phyloP scores from a whole-genome alignment of 306 rosid genomes.

The Cucumis cinereus region DNA sequence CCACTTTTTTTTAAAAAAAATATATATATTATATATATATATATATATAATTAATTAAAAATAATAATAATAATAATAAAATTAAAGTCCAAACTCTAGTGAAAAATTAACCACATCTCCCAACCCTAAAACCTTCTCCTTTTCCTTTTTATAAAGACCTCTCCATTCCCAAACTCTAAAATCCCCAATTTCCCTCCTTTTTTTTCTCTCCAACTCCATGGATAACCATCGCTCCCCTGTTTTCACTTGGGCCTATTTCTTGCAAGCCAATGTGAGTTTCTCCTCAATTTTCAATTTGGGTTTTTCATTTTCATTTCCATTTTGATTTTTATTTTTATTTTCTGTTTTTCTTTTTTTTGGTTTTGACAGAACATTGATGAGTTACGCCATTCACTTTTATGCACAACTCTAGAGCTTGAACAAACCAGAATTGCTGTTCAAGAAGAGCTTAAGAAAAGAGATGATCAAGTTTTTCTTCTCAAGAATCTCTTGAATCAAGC shows the following conservation, averaged over 20 bases:
- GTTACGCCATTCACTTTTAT: slow-evolving; percentile 46
- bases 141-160: not conserved
- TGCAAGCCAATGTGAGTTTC: not conserved
- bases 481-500: slow-evolving; percentile 48
- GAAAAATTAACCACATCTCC: not conserved
- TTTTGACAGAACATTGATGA: slow-evolving; percentile 65
- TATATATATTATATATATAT: no score
- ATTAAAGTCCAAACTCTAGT: not conserved
- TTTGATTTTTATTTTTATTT: not conserved
- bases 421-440: slow-evolving; percentile 55
- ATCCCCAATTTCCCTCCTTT: not conserved
- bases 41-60: no score
- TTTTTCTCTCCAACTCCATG: not conserved
- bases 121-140: not conserved
- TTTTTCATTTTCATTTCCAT: not conserved
- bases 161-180: not conserved
- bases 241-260: not conserved
- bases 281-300: not conserved
- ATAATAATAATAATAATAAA: no score
- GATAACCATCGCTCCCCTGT: slow-evolving; percentile 1
- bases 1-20: no score
- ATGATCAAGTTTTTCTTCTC: slow-evolving; percentile 46
- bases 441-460: slow-evolving; percentile 73
- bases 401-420: slow-evolving; percentile 61
- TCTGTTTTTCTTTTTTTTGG: not conserved